These are phyloP conservation scores for Babesia bigemina DNA, from an alignment of 169 alveolate genomes.

Conservation along the genomic window DNA sequence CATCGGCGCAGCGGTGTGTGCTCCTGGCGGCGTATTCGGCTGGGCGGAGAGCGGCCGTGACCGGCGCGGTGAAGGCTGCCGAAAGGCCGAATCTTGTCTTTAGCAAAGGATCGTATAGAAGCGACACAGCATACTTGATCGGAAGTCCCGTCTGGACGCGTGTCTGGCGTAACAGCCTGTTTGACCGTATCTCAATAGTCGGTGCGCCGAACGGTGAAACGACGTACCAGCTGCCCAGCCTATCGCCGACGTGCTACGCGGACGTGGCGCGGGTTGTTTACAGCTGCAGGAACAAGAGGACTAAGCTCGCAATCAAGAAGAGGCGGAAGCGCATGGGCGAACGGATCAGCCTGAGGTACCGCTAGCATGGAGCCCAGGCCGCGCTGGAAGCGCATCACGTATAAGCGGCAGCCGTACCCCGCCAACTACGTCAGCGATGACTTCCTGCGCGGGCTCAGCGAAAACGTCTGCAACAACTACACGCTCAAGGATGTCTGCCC, in stretches of 20 bases:
- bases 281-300: constrained; percentile 52
- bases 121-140: neutral
- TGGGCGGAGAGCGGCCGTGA: constrained; percentile 11
- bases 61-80: neutral
- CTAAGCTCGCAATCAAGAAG: constrained; percentile 56
- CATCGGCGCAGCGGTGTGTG: neutral
- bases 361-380: constrained; percentile 10
- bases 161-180: neutral
- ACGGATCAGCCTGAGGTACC: constrained; percentile 63
- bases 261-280: neutral
- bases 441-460: constrained; percentile 40
- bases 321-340: constrained; percentile 55
- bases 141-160: neutral
- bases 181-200: neutral
- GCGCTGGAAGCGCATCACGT: constrained; percentile 46
- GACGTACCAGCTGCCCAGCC: too few species aligned
- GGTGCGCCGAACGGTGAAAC: neutral
- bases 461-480: constrained; percentile 37
- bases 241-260: neutral
- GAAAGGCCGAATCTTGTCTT: neutral
- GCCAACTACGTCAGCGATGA: constrained; percentile 50
- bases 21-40: neutral
- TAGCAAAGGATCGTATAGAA: neutral
- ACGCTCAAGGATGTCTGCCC: constrained; percentile 49
- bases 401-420: constrained; percentile 55